A percentile compares a stretch with the other conserved stretches of the same genome.
phyloP scores from a whole-genome alignment of 495 filamentous ascomycete species.

The Penicillium silybi region DNA sequence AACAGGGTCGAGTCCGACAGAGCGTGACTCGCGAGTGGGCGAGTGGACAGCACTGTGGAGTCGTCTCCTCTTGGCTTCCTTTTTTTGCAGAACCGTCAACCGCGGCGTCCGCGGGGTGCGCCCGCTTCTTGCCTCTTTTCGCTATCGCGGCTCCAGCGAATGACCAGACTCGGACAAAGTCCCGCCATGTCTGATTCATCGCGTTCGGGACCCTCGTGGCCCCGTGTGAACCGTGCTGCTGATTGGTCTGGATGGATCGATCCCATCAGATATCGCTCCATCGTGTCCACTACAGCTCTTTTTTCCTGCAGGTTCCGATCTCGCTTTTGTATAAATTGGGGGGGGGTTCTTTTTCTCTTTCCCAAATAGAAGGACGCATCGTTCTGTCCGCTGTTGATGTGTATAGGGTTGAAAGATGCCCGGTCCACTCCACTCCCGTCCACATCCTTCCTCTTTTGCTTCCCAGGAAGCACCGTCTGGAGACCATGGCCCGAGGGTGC shows the following conservation, averaged over 20 bases:
- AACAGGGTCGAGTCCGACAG: neutral
- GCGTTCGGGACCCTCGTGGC: conserved; percentile 1
- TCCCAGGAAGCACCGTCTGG: conserved; percentile 15
- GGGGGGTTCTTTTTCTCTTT: neutral
- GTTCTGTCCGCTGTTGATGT: neutral
- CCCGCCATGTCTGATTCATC: conserved; percentile 5
- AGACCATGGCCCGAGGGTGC: conserved; percentile 24
- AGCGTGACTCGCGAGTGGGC: neutral
- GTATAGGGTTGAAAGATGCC: conserved; percentile 23
- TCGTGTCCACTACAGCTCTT: conserved; percentile 2
- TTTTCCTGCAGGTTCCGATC: conserved; percentile 4
- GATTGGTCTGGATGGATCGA: conserved; percentile 1
- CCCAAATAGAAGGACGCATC: conserved; percentile 5
- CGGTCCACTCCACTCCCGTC: conserved; percentile 26
- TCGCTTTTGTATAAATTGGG: conserved; percentile 18
- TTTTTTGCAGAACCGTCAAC: conserved; percentile 11
- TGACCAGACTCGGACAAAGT: conserved; percentile 21
- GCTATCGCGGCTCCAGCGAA: conserved; percentile 12
- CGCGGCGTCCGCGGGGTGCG: conserved; percentile 15
- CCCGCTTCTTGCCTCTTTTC: neutral
- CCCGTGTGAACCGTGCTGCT: neutral
- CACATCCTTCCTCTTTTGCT: conserved; percentile 22
- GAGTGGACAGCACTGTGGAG: conserved; percentile 4
- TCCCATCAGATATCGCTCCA: neutral
- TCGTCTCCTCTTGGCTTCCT: conserved; percentile 22